phyloP scores from a whole-genome alignment of 805 yeast species.

The Dipodascus albidus region DNA sequence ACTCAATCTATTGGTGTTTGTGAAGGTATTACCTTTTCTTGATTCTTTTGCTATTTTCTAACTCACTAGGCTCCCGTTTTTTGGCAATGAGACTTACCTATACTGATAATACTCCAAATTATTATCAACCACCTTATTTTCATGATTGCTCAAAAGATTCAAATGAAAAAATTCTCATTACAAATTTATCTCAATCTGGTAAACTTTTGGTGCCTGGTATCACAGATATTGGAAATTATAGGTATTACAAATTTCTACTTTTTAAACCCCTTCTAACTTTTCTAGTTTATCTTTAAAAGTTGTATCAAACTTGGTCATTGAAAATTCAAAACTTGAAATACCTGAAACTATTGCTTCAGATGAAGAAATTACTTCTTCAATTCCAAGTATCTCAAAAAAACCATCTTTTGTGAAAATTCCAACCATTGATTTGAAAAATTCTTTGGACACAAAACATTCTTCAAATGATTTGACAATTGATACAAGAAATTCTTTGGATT shows the following conservation, averaged over 20 bases:
- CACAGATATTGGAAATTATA: not conserved
- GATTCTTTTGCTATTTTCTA: not conserved
- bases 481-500: too few relatives aligned
- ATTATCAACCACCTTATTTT: slow-evolving; percentile 1
- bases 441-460: too few relatives aligned
- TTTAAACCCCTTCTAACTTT: not conserved
- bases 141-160: not conserved
- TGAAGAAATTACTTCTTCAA: not conserved
- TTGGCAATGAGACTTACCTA: not conserved
- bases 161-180: not conserved
- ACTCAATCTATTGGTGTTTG: not conserved
- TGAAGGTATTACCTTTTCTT: not conserved
- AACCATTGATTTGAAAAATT: too few relatives aligned
- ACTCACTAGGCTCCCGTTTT: not conserved
- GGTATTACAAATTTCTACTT: not conserved
- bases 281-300: not conserved
- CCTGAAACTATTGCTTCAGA: not conserved
- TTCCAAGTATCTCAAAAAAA: too few relatives aligned
- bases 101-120: not conserved
- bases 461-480: too few relatives aligned
- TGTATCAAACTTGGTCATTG: not conserved
- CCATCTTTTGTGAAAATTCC: too few relatives aligned
- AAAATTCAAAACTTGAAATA: not conserved
- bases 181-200: not conserved
- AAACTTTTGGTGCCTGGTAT: not conserved